Evolutionary conservation across 768 basidiomycete species (phyloP).

Genomic region (Trametes gibbosa): DNA sequence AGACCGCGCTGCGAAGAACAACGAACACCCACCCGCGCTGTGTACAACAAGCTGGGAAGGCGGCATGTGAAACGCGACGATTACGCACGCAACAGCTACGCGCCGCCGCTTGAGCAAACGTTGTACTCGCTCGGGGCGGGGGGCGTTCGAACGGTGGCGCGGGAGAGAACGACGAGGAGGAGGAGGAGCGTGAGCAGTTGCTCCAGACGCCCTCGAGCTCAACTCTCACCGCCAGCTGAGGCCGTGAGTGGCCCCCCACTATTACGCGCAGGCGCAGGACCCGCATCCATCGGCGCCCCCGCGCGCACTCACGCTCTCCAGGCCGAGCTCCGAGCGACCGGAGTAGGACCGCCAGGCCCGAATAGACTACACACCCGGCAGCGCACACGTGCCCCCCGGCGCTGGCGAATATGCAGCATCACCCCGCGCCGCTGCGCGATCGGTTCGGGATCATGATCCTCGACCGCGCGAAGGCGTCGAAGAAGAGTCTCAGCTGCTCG

Average conservation of each 20-base stretch:
- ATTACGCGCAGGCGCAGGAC: too few species aligned
- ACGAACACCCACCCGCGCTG: neutral
- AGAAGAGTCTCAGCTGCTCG: too few species aligned
- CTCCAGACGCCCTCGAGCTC: neutral
- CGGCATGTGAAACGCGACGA: neutral
- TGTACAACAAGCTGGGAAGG: neutral
- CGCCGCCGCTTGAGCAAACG: neutral
- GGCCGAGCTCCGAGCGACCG: neutral
- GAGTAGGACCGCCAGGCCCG: neutral
- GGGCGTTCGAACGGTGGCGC: neutral
- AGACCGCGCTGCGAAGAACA: neutral
- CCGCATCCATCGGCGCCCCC: neutral
- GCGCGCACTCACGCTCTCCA: too few species aligned
- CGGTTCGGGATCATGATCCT: conserved; percentile 12
- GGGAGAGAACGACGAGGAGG: neutral
- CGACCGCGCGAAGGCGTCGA: neutral
- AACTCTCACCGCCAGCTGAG: too few species aligned
- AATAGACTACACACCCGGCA: neutral
- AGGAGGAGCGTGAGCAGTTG: neutral
- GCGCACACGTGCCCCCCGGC: neutral
- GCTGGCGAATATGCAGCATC: neutral
- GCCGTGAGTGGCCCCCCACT: neutral
- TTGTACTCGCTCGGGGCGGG: neutral
- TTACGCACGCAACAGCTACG: neutral
- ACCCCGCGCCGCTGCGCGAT: neutral